Percentiles rank a stretch among this genome's conserved stretches.
Conservation (phyloP, 768 basidiomycete species). For the Pulveroboletus sp. region DNA sequence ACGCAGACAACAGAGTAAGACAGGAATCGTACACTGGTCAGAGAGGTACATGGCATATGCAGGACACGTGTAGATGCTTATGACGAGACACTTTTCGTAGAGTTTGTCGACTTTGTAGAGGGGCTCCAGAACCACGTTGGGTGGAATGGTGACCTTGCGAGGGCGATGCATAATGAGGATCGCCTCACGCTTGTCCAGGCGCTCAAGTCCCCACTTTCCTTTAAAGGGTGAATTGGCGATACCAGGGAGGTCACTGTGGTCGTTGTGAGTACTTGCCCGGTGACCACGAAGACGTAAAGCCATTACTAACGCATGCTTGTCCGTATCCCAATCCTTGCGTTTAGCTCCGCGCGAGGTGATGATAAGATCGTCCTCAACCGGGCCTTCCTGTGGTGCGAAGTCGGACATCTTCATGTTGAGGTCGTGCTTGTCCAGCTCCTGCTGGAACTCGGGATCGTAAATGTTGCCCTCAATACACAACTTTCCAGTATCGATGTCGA, state of each 20-base stretch:
- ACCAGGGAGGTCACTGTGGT: conserved; percentile 12
- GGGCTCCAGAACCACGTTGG: conserved; percentile 19
- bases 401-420: conserved; percentile 12
- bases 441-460: conserved; percentile 25
- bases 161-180: conserved; percentile 33
- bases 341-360: conserved; percentile 21
- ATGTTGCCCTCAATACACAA: conserved; percentile 34
- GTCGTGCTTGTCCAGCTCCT: conserved; percentile 12
- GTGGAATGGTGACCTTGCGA: conserved; percentile 17
- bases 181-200: conserved; percentile 26
- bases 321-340: conserved; percentile 10
- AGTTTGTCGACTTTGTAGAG: conserved; percentile 27
- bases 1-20: not conserved
- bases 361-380: conserved; percentile 23
- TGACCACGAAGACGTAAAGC: not conserved
- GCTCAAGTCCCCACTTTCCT: conserved; percentile 30
- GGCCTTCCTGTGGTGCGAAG: conserved; percentile 13
- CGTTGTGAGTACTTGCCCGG: not conserved
- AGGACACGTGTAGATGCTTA: conserved; percentile 26
- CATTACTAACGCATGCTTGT: conserved; percentile 17
- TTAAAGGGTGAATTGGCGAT: conserved; percentile 29
- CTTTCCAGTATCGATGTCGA: conserved; percentile 27
- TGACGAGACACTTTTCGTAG: conserved; percentile 31
- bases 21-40: conserved; percentile 14
- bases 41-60: conserved; percentile 34